Conservation (phyloP, 129 eudicot species). For the carrot (Daucus carota) region DH1_v3.0 NC_030383.2:55387501-55388000, state of each 20-base stretch:
- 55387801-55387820: conserved; percentile 27
- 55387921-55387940: background rate
- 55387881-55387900: background rate
- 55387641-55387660: conserved; percentile 11
- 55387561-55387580: conserved; percentile 7
- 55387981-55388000: no score
- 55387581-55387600: conserved; percentile 17
- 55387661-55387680: conserved; percentile 23
- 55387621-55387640: conserved; percentile 26
- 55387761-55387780: conserved; percentile 32
- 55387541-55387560: conserved; percentile 21
- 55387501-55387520: background rate
- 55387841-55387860: conserved; percentile 20
- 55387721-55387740: background rate
- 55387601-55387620: conserved; percentile 20
- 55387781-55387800: conserved; percentile 18
- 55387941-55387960: background rate
- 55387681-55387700: background rate
- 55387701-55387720: background rate
- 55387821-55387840: no score
- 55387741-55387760: background rate
- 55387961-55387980: background rate
- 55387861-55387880: conserved; percentile 13
- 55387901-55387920: background rate
- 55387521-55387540: conserved; percentile 1